Evolutionary conservation across 495 filamentous ascomycete genomes (phyloP), one percentile per base, ranked within the genome.

Genomic region (Talaromyces proteolyticus): DNA sequence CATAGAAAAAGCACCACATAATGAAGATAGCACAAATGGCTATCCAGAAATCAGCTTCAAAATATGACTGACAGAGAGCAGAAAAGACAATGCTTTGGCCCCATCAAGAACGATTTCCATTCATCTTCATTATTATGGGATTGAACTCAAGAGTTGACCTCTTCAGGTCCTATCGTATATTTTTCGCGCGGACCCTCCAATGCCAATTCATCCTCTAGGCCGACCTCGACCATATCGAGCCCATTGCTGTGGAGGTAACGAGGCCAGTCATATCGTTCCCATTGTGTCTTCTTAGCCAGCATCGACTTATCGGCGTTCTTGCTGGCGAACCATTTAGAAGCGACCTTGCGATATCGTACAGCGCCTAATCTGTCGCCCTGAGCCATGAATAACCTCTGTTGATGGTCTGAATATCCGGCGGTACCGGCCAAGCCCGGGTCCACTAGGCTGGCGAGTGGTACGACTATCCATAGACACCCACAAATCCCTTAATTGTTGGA

Each of bases 331-430:
- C 37, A 44, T 2, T 22, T 39, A 42, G 29, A 50, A 8, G 34
- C 3, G 46, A 54, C 38, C 41, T 54, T 54, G 46, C 52, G 47
- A 54, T 54, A 54, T 44, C 44, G 49, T 29, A 51, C 39, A 19
- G 49, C 49, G 17, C 24, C 34, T 3, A 51, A 29, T 37, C 44
- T 37, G 19, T 54, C 52, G 52, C 52, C 52, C 43, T 49, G 34
- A 21, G 52, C 52, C 25, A 54, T 36, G 43, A 50, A 50, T n/a
- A 22, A 42, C 48, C 49, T 44, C 49, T 53, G 26, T 37, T 40
- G 23, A 41, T 53, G 43, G 46, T 56, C 42, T 18, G 43, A 42
- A 39, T 17, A 50, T 23, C 38, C 50, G 39, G 50, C 21, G 47
- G 41, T 3, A 20, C 49, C 53, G 26, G 29, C 50, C 26, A 29